Evolutionary conservation across 2,329 filamentous ascomycete genomes (phyloP), one percentile per base, ranked within the genome.

Genomic region (Calonectria multiphialidica): DNA sequence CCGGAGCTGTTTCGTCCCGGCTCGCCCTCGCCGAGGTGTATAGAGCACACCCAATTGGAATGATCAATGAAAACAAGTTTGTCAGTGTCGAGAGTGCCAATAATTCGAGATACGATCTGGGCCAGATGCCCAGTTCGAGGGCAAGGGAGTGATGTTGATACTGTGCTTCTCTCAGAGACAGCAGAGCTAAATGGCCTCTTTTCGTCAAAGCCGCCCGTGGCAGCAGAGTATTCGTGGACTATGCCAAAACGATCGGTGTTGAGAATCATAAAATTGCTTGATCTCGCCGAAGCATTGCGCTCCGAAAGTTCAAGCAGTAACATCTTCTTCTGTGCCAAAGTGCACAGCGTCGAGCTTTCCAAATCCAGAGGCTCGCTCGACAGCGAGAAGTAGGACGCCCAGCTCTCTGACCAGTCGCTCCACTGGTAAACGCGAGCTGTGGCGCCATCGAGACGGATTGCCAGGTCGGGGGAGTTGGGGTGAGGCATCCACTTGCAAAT

Each of bases 81-180:
- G 57, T 82, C 80, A 59, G 81, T 77, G 45, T 82, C 81, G 25
- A 82, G 80, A 61, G 84, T 78, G 16, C 81, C 73, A 21, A 80
- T 75, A 9, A 80, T 73, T 12, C 63, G 75, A 2, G 45, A 28
- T 35, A 42, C 62, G 16, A 66, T 66, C 23, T 13, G 68, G 21
- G 55, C 33, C 42, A 68, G 40, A 30, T 66, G 66, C 23, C 69
- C 63, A 12, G 53, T 59, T 10, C 33, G 61, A 35, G n/a, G 57
- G 37, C n/a, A 23, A 45, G 53, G 21, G 13, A 62, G 23, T 47
- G 53, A 7, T 16, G 50, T 35, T 7, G 50, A 55, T 21, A 33
- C 9, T 18, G 50, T 21, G 5, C 37, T 37, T n/a, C 23, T 59
- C 5, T 59, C 53, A 16, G 35, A 21, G 12, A 59, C 15, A 8